A percentile compares a stretch with the other conserved stretches of the same genome.
Conservation (phyloP, 2,329 filamentous ascomycete genomes). For the Fusarium avenaceum region DNA sequence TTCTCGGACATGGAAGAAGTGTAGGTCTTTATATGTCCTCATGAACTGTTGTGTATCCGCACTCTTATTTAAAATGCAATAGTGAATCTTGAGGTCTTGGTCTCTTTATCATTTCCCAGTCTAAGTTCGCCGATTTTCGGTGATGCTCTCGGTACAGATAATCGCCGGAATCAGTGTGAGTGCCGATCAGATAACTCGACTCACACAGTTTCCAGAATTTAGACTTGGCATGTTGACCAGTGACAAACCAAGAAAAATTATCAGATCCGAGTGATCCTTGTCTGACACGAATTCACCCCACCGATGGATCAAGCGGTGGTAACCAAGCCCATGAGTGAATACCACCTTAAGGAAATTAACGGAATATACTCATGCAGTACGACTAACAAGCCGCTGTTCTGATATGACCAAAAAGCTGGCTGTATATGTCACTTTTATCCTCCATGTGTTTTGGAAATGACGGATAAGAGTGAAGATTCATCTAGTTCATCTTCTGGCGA, state of each 20-base stretch:
- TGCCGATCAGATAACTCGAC: slow-evolving; percentile 37
- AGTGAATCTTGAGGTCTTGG: too few relatives aligned
- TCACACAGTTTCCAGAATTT: neutral
- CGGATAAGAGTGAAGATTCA: too few relatives aligned
- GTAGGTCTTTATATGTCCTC: too few relatives aligned
- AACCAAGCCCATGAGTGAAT: neutral
- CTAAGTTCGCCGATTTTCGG: slow-evolving; percentile 11
- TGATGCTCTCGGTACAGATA: neutral
- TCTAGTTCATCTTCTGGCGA: too few relatives aligned
- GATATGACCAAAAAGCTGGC: too few relatives aligned
- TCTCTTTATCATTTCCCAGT: neutral
- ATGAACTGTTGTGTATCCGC: too few relatives aligned
- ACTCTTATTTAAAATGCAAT: too few relatives aligned
- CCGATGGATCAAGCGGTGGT: slow-evolving; percentile 8
- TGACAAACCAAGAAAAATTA: slow-evolving; percentile 48
- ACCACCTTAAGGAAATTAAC: neutral
- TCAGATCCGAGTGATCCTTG: slow-evolving; percentile 53
- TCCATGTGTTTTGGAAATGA: too few relatives aligned
- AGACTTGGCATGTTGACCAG: slow-evolving; percentile 7
- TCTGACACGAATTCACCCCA: slow-evolving; percentile 8
- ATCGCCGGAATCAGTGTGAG: neutral
- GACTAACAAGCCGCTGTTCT: too few relatives aligned
- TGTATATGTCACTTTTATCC: neutral
- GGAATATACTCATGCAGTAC: too few relatives aligned
- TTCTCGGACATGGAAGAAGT: neutral